Percentiles rank a stretch among this genome's conserved stretches.
phyloP scores from a whole-genome alignment of 208 protist genomes.

The Strigomonas galati region DNA sequence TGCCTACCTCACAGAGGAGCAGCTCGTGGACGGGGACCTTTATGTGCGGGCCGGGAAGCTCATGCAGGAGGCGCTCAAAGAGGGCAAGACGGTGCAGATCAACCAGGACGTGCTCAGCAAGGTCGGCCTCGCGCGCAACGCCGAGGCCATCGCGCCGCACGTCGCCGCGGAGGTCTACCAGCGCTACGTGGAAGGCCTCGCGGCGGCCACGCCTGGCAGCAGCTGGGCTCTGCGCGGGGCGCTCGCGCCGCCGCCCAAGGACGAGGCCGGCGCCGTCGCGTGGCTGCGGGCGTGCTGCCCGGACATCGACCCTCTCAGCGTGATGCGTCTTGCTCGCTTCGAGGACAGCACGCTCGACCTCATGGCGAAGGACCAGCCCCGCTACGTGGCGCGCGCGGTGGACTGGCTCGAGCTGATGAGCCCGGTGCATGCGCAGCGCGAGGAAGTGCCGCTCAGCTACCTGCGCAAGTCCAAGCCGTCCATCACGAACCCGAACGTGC shows the following conservation, averaged over 20 bases:
- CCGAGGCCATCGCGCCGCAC: constrained; percentile 53
- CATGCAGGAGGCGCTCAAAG: constrained; percentile 73
- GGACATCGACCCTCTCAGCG: constrained; percentile 58
- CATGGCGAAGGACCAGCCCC: constrained; percentile 61
- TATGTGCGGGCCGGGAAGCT: constrained; percentile 66
- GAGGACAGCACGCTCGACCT: constrained; percentile 47
- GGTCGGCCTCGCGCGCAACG: constrained; percentile 56
- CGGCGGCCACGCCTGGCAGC: background rate
- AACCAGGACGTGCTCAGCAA: constrained; percentile 26
- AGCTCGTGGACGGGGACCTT: constrained; percentile 69
- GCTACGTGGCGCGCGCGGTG: constrained; percentile 62
- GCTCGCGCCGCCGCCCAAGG: constrained; percentile 10
- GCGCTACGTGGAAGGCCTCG: constrained; percentile 34
- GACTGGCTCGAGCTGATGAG: constrained; percentile 80
- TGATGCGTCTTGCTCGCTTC: constrained; percentile 81
- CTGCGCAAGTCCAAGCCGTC: constrained; percentile 76
- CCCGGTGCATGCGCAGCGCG: constrained; percentile 33
- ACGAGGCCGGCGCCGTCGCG: constrained; percentile 23
- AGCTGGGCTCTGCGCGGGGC: constrained; percentile 17
- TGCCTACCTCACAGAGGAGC: constrained; percentile 60
- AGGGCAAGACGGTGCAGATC: constrained; percentile 55
- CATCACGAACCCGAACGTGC: constrained; percentile 69
- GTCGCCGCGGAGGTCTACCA: constrained; percentile 64
- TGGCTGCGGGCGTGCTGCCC: constrained; percentile 61
- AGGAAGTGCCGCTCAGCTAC: constrained; percentile 79